Evolutionary conservation across 768 basidiomycete genomes (phyloP).

Genomic region (Paxillus involutus): DNA sequence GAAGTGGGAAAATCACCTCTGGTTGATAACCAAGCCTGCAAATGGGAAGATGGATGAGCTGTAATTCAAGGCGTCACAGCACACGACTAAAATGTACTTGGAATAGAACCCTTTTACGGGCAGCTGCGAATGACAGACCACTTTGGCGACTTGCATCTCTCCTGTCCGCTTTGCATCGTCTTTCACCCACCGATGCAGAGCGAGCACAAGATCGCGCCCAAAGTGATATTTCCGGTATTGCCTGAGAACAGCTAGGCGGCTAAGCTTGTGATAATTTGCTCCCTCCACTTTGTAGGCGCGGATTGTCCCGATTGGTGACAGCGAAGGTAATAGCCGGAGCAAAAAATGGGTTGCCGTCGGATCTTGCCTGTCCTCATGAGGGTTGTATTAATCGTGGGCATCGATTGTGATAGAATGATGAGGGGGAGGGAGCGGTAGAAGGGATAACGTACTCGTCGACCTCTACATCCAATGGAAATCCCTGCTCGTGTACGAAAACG

Average conservation of each 20-base stretch:
- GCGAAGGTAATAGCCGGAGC: constrained; percentile 61
- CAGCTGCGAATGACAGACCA: constrained; percentile 72
- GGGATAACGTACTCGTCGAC: constrained; percentile 61
- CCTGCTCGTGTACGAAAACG: constrained; percentile 53
- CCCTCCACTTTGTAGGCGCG: constrained; percentile 44
- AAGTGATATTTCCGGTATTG: constrained; percentile 63
- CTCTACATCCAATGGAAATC: constrained; percentile 72
- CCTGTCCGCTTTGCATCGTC: constrained; percentile 33
- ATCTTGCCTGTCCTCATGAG: constrained; percentile 49
- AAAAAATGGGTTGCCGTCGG: constrained; percentile 68
- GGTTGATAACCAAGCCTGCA: constrained; percentile 66
- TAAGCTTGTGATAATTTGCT: constrained; percentile 64
- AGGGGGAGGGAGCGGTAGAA: constrained; percentile 6
- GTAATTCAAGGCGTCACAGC: constrained; percentile 10
- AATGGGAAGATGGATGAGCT: constrained; percentile 16
- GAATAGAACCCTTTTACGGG: constrained; percentile 69
- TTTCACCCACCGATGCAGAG: constrained; percentile 59
- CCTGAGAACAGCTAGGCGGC: constrained; percentile 66
- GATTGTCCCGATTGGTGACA: constrained; percentile 70
- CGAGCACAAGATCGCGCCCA: constrained; percentile 64
- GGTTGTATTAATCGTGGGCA: constrained; percentile 5
- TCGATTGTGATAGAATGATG: constrained; percentile 7
- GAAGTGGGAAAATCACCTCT: constrained; percentile 47
- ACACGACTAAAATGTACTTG: constrained; percentile 46
- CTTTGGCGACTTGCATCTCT: constrained; percentile 33